Evolutionary conservation across 2,329 filamentous ascomycete genomes (phyloP).

Genomic region (Venturia carpophila): DNA sequence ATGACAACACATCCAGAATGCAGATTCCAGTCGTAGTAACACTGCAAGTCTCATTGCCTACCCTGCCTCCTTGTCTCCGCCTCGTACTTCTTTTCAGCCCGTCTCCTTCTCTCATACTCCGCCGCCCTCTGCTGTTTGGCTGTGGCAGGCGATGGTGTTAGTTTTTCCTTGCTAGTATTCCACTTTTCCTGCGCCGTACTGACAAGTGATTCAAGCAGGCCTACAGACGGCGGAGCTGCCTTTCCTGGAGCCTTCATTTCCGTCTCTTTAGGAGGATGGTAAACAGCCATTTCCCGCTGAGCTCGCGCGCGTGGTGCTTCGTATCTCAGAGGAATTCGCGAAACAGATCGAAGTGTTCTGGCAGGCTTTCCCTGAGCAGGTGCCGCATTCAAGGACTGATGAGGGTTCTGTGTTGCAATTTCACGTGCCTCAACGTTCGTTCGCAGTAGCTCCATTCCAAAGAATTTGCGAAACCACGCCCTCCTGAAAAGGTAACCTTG

Average conservation of each 20-base stretch:
- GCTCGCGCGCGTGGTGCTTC: neutral
- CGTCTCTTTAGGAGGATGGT: neutral
- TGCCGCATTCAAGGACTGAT: neutral
- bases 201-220: neutral
- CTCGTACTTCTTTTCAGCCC: conserved; percentile 19
- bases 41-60: neutral
- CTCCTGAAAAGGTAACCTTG: conserved; percentile 35
- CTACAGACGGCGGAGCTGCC: neutral
- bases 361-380: neutral
- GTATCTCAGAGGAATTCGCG: neutral
- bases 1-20: neutral
- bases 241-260: neutral
- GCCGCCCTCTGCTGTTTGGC: neutral
- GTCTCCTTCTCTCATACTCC: conserved; percentile 11
- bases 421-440: conserved; percentile 1
- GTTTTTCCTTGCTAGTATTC: neutral
- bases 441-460: conserved; percentile 31
- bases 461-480: conserved; percentile 29
- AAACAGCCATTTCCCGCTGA: conserved; percentile 2
- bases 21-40: neutral
- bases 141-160: neutral
- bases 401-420: neutral
- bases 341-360: neutral
- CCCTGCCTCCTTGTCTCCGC: conserved; percentile 15
- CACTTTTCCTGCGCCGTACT: neutral